Evolutionary conservation across 2,329 filamentous ascomycete species (phyloP), one percentile per base, ranked within the genome.

Genomic region (Dactylellina leptospora): DNA sequence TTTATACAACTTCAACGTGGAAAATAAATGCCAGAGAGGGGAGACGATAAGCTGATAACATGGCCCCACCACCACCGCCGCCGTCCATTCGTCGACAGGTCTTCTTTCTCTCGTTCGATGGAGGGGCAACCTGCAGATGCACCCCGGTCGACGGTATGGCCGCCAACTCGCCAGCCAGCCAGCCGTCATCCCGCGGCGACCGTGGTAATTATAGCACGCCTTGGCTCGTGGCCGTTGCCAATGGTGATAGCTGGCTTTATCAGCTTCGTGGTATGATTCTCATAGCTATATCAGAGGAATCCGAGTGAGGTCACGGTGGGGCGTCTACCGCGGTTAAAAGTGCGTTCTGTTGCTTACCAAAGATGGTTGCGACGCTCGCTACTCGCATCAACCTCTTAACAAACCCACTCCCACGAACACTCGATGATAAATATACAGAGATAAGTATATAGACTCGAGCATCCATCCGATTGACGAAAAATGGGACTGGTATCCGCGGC

Each of bases 111-210:
- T n/a, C 18, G 13, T 16, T 40, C 36, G 45, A 63, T 71, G 66
- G 66, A 71, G 66, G 66, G 66, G 66, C 66, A 71, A 71, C 66
- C 47, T 71, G 66, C 66, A 71, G 66, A 62, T 5, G 50, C 33
- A 60, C 58, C 66, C 66, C 28, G 51, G 64, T 45, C 55, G 11
- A 40, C 40, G 50, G 59, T 50, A 25, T 50, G 23, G 4, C n/a
- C 44, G 18, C 30, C 23, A 23, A 4, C 33, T 20, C 42, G 62
- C 47, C 55, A 48, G 28, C 55, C 11, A 50, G 27, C 51, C 50
- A 56, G 25, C 28, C 25, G 23, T 51, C 18, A 59, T 53, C 62
- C 62, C 62, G 62, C 62, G 42, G 27, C 8, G n/a, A n/a, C n/a
- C n/a, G n/a, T n/a, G n/a, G n/a, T n/a, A n/a, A n/a, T n/a, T n/a